Evolutionary conservation across 2,329 filamentous ascomycete genomes (phyloP), one percentile per base, ranked within the genome.

Genomic region (Ascochyta rabiei): DNA sequence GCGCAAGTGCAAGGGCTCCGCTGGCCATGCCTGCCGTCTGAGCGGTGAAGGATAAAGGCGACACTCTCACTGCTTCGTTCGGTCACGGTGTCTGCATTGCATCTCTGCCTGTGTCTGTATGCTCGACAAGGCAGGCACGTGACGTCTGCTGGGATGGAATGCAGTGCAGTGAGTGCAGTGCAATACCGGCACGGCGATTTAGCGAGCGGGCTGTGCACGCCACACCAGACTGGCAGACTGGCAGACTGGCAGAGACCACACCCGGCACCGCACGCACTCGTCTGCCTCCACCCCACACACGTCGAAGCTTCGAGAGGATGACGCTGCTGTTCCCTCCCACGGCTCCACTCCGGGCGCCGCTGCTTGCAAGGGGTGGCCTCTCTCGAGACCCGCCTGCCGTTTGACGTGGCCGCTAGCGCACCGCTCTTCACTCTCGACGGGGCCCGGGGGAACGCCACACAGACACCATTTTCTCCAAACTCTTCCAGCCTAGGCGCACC

Each of bases 371-470:
- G n/a, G n/a, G n/a, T n/a, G n/a, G n/a, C n/a, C n/a, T n/a, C n/a
- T n/a, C n/a, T 61, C 57, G 50, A 53, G 60, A 56, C 64, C 61
- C 62, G 59, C 59, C 57, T 59, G 56, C 61, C 60, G 63, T 46
- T 61, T 61, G 64, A 67, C 64, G 65, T 67, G 62, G 46, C 62
- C 61, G 63, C 61, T 67, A 67, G 64, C 58, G 64, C 63, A 63
- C 64, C 64, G 52, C 52, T 55, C 48, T 55, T 55, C 52, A 50
- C 52, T 35, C 41, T 49, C 35, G 37, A 55, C 48, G 47, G 28
- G 56, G 48, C 57, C 59, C 56, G 60, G 62, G 63, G 54, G 45
- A 53, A 40, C 58, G 61, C 61, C 64, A 57, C 58, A 58, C 53
- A 54, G 51, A 56, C 50, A 47, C 47, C 48, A 37, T 46, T 46